These are phyloP conservation scores for Sisymbrium irio DNA, from an alignment of 345 rosid genomes.

Conservation along the genomic window DNA sequence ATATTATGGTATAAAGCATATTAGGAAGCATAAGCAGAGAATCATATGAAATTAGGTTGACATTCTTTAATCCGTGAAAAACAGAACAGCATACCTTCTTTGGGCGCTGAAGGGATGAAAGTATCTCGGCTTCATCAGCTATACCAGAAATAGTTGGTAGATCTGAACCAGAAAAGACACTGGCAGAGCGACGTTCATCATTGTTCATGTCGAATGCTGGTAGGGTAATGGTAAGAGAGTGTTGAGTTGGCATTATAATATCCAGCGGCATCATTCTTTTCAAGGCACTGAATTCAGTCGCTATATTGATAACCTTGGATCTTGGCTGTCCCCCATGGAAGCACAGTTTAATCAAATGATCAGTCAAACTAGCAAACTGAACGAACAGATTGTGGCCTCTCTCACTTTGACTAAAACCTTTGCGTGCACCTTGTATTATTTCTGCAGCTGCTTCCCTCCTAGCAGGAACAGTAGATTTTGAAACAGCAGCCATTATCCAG, in stretches of 20 bases:
- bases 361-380: constrained; percentile 87
- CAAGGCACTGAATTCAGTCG: constrained; percentile 94
- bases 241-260: constrained; percentile 89
- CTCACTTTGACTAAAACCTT: constrained; percentile 69
- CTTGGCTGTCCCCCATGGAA: constrained; percentile 85
- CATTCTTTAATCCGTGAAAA: neutral
- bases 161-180: constrained; percentile 70
- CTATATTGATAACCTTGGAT: constrained; percentile 72
- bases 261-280: constrained; percentile 97
- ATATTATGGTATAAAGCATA: constrained; percentile 5
- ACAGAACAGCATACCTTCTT: constrained; percentile 56
- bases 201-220: constrained; percentile 57
- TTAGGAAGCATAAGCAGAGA: constrained; percentile 7
- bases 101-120: constrained; percentile 93
- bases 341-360: constrained; percentile 87
- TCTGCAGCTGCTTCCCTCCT: constrained; percentile 93
- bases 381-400: constrained; percentile 68
- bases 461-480: constrained; percentile 91
- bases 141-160: constrained; percentile 88
- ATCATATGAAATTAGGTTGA: neutral
- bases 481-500: constrained; percentile 97
- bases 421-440: constrained; percentile 86
- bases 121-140: constrained; percentile 96
- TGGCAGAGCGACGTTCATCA: constrained; percentile 48
- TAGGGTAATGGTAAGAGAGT: constrained; percentile 83